Conservation (phyloP, 1,284 basidiomycete species). For the Porodaedalea pini region DNA sequence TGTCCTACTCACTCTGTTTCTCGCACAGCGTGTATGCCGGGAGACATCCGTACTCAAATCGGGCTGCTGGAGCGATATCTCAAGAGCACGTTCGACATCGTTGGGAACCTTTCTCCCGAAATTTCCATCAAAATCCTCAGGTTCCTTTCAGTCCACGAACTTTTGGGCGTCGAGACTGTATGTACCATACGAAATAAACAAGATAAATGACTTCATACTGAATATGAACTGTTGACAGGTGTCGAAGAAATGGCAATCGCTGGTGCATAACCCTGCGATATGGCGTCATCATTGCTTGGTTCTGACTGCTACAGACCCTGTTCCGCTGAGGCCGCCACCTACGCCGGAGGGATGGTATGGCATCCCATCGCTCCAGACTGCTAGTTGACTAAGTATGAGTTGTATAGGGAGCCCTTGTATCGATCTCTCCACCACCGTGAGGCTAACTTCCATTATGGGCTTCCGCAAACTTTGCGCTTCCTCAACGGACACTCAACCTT, state of each 20-base stretch:
- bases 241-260: slow-evolving; percentile 70
- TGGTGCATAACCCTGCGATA: slow-evolving; percentile 66
- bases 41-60: slow-evolving; percentile 75
- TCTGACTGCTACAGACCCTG: slow-evolving; percentile 73
- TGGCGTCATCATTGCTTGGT: slow-evolving; percentile 77
- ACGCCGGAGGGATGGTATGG: slow-evolving; percentile 69
- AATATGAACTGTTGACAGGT: slow-evolving; percentile 42
- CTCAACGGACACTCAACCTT: slow-evolving; percentile 85
- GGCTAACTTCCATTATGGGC: slow-evolving; percentile 74
- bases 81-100: slow-evolving; percentile 75
- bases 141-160: slow-evolving; percentile 59
- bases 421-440: slow-evolving; percentile 82
- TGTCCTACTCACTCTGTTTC: slow-evolving; percentile 9
- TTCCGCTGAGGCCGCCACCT: slow-evolving; percentile 56
- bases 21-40: slow-evolving; percentile 61
- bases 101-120: slow-evolving; percentile 68
- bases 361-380: not conserved
- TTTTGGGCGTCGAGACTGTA: slow-evolving; percentile 57
- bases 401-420: slow-evolving; percentile 68
- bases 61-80: slow-evolving; percentile 79
- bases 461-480: slow-evolving; percentile 76
- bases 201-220: not conserved
- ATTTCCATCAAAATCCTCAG: slow-evolving; percentile 66
- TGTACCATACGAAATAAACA: not conserved
- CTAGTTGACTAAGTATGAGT: not conserved